A percentile compares a stretch with the other conserved stretches of the same genome.
These are phyloP conservation scores for Ploettnerulaceae sp. DNA, from an alignment of 2,329 filamentous ascomycete species.

Conservation along the genomic window DNA sequence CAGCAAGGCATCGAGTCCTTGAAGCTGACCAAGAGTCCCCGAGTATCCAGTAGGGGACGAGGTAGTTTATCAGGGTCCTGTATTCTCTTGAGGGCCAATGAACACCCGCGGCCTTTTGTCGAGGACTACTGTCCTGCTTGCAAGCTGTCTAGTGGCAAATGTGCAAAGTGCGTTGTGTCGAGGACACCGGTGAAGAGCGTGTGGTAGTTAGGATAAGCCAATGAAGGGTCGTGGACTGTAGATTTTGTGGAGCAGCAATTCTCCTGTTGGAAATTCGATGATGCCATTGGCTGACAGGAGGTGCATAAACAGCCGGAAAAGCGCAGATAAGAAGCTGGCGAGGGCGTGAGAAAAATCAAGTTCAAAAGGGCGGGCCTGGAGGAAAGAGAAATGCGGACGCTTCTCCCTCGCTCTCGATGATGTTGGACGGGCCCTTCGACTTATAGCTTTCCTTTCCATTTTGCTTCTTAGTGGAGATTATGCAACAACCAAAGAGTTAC, in stretches of 20 bases:
- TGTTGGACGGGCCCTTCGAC: constrained; percentile 5
- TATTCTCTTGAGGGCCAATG: too few species aligned
- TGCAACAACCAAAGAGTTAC: constrained; percentile 14
- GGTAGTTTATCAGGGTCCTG: neutral
- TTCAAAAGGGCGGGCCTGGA: constrained; percentile 1
- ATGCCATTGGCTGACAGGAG: constrained; percentile 12
- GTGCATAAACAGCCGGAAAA: constrained; percentile 11
- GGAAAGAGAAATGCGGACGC: constrained; percentile 4
- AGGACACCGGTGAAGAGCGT: constrained; percentile 16
- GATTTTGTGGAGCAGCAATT: constrained; percentile 5
- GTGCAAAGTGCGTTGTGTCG: constrained; percentile 8
- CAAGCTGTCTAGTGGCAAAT: constrained; percentile 13
- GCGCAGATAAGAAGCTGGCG: neutral
- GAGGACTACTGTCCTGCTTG: too few species aligned
- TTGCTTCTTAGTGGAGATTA: constrained; percentile 20
- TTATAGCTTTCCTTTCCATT: constrained; percentile 17
- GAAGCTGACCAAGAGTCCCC: neutral
- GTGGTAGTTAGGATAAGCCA: constrained; percentile 11
- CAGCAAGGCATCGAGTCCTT: too few species aligned
- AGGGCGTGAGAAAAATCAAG: constrained; percentile 4
- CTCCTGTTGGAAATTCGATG: constrained; percentile 4
- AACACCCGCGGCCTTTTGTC: too few species aligned
- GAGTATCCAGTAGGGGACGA: neutral
- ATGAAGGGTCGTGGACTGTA: constrained; percentile 18
- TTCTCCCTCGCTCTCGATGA: neutral